Evolutionary conservation across 176 grass and related monocot genomes (phyloP), one percentile per base, ranked within the genome.

Genomic region (Cenchrus americanus): DNA sequence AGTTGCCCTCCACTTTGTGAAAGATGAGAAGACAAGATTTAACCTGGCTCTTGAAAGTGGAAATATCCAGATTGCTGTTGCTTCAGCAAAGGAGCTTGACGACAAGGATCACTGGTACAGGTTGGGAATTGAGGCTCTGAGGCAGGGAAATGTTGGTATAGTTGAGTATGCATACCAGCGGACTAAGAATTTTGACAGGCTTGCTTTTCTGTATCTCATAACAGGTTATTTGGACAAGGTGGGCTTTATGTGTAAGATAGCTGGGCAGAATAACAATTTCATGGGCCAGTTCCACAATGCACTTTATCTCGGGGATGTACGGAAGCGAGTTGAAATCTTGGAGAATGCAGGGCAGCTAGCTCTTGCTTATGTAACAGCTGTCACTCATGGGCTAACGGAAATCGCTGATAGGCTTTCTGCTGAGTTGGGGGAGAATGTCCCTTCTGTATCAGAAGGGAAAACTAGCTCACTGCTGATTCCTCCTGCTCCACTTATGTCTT

Each of bases 1-100:
- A 87, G 97, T 99, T 66, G 97, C 97, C 55, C 97, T 99, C n/a
- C 96, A 99, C 87, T 99, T 99, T 74, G 96, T 99, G 15, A 99
- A 95, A 83, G 96, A 99, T 87, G 96, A 99, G 84, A 96, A 89
- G 78, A 99, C 93, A n/a, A 89, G 93, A 87, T 99, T 99, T 60
- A 99, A 99, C 69, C 84, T 99, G 4, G 96, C 96, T 83, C 86
- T 99, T 17, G 96, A 99, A 88, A 99, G 96, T 40, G 96, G 96
- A 2, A 99, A 99, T 77, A 99, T 99, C 26, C 96, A 99, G 65
- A 99, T 99, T 78, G 96, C 96, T 17, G 96, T 99, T 85, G 96
- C 96, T 85, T 96, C 96, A 48, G 96, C 96, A 37, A 99, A 96
- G 76, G 91, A 99, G 87, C 94, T 99, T 48, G 96, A 99, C 80